Base-by-base conservation (phyloP, 2,329 filamentous ascomycete species). In the Penicillium sp. region DNA sequence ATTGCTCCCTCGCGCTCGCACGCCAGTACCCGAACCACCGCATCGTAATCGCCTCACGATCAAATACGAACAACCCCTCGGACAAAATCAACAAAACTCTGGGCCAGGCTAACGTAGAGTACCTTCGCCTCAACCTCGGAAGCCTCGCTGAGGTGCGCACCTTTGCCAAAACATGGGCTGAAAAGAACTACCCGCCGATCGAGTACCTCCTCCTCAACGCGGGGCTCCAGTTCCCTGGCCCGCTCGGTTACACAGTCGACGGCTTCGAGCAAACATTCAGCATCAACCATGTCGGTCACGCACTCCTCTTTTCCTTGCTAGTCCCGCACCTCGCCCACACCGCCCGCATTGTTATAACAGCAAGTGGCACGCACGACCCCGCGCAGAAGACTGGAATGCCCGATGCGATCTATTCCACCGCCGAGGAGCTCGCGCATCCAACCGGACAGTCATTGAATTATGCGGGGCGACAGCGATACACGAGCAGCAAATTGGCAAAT, bases 221-320 rank as follows among this genome's bases (percentile, higher is more conserved):
- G 2, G 82, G 72, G 0, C 62, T 84, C 0, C 82, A 85, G 64
- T 79, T 83, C 52, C 78, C 79, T 0, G 68, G 67, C 0, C 64
- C 64, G 0, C 54, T 81, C 1, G 30, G 66, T 0, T 74, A 77
- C 52, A 80, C 78, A 0, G 62, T 56, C 0, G 79, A 84, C n/a
- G 81, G 82, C 4, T 67, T 84, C 46, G 84, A 86, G 65, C 69
- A 71, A 38, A 84, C 80, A 1, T 86, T 86, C 64, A 82, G 71
- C 5, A 75, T 84, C 66, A 81, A 76, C 62, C 83, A 86, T 64
- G 73, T 84, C 48, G 83, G 83, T 3, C 82, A 85, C 63, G 79
- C 82, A 1, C 71, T 85, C 0, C 76, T 85, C 0, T 84, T 84
- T 68, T 78, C 81, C 55, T 78, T 85, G 1, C 73, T 86, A 1